Evolutionary conservation across 139 green algal genomes (phyloP).

Genomic region (Chlorella sp.): DNA sequence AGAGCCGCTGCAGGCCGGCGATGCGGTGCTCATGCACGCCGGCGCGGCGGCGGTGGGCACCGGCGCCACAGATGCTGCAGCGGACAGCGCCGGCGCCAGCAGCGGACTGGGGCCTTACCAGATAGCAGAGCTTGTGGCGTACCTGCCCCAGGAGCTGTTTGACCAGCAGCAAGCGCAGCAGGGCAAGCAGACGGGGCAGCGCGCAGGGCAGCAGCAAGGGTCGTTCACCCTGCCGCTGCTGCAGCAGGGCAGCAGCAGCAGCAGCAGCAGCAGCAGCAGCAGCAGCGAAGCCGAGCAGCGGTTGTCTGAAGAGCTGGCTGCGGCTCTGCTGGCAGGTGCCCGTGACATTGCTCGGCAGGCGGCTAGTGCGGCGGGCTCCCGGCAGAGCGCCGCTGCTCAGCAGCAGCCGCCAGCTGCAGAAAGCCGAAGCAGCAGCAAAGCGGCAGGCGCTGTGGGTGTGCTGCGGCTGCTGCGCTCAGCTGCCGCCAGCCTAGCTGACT

Average conservation of each 20-base stretch:
- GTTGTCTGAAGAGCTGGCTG: not conserved
- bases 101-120: not conserved
- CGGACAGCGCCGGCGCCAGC: not conserved
- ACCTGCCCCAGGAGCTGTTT: slow-evolving; percentile 29
- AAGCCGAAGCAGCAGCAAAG: not conserved
- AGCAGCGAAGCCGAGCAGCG: not conserved
- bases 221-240: slow-evolving; percentile 7
- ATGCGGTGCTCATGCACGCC: slow-evolving; percentile 25
- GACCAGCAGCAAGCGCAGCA: slow-evolving; percentile 1
- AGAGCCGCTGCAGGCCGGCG: slow-evolving; percentile 17
- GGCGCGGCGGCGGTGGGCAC: not conserved
- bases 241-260: not conserved
- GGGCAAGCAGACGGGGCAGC: not conserved
- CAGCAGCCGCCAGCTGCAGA: not conserved
- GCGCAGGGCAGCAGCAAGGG: not conserved
- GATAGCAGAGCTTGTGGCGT: slow-evolving; percentile 15
- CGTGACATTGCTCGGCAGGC: not conserved
- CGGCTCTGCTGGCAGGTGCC: slow-evolving; percentile 9
- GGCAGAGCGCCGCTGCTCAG: not conserved
- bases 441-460: not conserved
- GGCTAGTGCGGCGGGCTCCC: not conserved
- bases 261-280: not conserved
- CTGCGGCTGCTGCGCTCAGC: not conserved
- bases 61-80: not conserved
- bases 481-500: not conserved